Conservation (phyloP, 768 basidiomycete species). For the Mycena olivaceomarginata region DNA sequence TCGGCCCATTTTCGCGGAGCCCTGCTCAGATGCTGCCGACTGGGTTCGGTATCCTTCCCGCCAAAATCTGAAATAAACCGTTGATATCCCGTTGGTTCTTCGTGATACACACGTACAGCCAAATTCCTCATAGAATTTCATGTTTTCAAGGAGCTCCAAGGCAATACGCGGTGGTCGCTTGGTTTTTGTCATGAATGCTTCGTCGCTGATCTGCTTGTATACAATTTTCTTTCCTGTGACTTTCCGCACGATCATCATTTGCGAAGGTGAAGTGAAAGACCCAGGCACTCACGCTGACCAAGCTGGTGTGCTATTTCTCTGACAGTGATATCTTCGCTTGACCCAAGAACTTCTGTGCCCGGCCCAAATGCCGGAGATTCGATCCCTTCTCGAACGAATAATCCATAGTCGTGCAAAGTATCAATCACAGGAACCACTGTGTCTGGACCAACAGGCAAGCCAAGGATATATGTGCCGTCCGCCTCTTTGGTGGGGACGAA, state of each 20-base stretch:
- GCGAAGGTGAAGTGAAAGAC: too few species aligned
- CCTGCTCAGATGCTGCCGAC: conserved; percentile 10
- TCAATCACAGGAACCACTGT: conserved; percentile 21
- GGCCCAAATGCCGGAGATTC: too few species aligned
- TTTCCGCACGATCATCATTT: too few species aligned
- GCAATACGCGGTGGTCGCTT: background rate
- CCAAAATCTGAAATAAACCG: background rate
- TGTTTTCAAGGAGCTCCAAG: conserved; percentile 18
- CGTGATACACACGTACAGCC: conserved; percentile 20
- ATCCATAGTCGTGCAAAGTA: conserved; percentile 23
- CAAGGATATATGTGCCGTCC: conserved; percentile 5
- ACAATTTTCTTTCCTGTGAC: background rate
- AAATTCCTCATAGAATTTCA: conserved; percentile 28
- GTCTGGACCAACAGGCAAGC: background rate
- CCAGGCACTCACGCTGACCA: too few species aligned
- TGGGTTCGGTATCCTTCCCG: conserved; percentile 12
- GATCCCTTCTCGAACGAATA: conserved; percentile 20
- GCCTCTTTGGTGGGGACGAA: background rate
- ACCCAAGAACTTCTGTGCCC: too few species aligned
- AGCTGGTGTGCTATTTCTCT: too few species aligned
- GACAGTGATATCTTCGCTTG: too few species aligned
- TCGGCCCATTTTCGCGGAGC: conserved; percentile 19
- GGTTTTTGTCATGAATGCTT: conserved; percentile 23
- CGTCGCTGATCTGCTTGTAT: conserved; percentile 17
- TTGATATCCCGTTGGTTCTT: background rate